phyloP scores from a whole-genome alignment of 495 filamentous ascomycete genomes.

The Podospora australis region DNA sequence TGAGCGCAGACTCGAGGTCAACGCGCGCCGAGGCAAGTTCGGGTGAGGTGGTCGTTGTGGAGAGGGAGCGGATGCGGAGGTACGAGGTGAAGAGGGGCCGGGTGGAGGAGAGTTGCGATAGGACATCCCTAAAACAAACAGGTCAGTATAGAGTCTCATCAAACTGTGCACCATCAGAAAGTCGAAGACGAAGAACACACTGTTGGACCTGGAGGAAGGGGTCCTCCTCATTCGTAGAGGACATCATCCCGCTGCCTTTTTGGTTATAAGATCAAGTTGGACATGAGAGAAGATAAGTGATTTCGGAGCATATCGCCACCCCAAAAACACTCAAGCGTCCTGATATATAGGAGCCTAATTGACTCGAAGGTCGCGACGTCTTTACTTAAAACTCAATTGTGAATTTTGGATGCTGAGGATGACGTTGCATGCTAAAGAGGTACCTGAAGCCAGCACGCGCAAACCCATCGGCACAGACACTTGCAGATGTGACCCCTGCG shows the following conservation, averaged over 20 bases:
- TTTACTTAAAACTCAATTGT: too few species aligned
- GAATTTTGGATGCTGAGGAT: slow-evolving; percentile 1
- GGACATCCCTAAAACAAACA: slow-evolving; percentile 61
- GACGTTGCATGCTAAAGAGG: slow-evolving; percentile 11
- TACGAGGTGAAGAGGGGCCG: slow-evolving; percentile 89
- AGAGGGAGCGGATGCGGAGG: slow-evolving; percentile 86
- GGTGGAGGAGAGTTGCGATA: slow-evolving; percentile 68
- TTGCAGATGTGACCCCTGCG: background rate
- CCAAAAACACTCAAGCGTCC: too few species aligned
- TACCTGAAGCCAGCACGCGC: slow-evolving; percentile 2
- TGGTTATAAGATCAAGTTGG: slow-evolving; percentile 1
- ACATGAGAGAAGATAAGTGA: background rate
- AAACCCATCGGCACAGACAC: background rate
- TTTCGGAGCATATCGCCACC: background rate
- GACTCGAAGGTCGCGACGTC: background rate
- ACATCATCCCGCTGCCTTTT: slow-evolving; percentile 49
- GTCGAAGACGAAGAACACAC: slow-evolving; percentile 50
- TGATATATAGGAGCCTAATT: too few species aligned
- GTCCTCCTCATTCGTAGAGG: slow-evolving; percentile 67
- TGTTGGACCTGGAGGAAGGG: slow-evolving; percentile 92
- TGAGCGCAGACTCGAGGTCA: slow-evolving; percentile 73
- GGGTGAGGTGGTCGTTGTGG: slow-evolving; percentile 53
- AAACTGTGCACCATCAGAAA: too few species aligned
- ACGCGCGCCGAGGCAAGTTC: slow-evolving; percentile 77
- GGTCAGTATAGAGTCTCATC: too few species aligned